Conservation (phyloP, 805 yeast species). For the Saccharomycopsis capsularis region DNA sequence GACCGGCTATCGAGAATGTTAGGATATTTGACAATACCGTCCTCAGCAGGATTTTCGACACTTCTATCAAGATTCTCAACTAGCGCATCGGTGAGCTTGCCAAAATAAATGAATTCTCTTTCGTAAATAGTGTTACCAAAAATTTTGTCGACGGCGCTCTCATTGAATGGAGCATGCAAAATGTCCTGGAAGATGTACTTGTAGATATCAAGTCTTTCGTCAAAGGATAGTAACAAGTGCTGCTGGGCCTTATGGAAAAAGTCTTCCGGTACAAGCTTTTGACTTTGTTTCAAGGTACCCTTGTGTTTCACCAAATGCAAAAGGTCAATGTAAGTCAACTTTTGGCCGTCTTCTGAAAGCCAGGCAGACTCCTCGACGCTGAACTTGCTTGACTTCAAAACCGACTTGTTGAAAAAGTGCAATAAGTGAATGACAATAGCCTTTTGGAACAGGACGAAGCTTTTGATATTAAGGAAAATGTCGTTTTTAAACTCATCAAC, state of each 20-base stretch:
- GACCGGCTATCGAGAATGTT: neutral
- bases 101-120: constrained; percentile 19
- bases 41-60: neutral
- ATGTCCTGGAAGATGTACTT: constrained; percentile 9
- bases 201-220: constrained; percentile 15
- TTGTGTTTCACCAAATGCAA: constrained; percentile 10
- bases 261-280: neutral
- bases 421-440: constrained; percentile 4
- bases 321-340: constrained; percentile 7
- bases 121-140: constrained; percentile 20
- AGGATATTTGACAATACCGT: neutral
- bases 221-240: constrained; percentile 11
- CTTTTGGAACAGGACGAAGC: constrained; percentile 15
- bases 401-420: constrained; percentile 14
- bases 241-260: constrained; percentile 5
- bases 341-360: neutral
- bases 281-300: neutral
- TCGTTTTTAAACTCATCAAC: constrained; percentile 7
- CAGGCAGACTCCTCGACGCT: too few species aligned
- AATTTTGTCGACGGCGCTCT: neutral
- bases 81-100: neutral
- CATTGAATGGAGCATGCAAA: constrained; percentile 8
- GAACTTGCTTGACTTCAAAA: constrained; percentile 3
- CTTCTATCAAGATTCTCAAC: neutral
- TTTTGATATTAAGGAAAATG: constrained; percentile 13